These are phyloP conservation scores for Lichtheimia ramosa DNA, from an alignment of 371 early-diverging fungal genomes.

Conservation along the genomic window DNA sequence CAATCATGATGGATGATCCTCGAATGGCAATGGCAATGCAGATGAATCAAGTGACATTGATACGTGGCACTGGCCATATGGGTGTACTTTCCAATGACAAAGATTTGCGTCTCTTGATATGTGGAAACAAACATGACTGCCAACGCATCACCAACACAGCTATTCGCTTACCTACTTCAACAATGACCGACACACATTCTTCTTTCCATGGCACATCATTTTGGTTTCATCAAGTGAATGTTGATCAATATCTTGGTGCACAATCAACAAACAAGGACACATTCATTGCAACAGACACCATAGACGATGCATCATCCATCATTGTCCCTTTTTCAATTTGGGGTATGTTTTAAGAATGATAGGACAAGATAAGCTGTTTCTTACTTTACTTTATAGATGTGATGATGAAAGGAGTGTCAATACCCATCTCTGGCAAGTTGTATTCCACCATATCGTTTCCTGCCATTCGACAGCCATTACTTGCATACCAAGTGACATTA, in stretches of 20 bases:
- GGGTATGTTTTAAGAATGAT: neutral
- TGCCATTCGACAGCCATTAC: constrained; percentile 56
- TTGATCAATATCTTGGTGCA: too few relatives aligned
- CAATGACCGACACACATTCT: constrained; percentile 16
- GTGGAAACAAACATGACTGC: too few relatives aligned
- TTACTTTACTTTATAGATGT: too few relatives aligned
- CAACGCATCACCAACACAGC: neutral
- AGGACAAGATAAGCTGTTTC: too few relatives aligned
- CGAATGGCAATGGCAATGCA: too few relatives aligned
- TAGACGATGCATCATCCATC: neutral
- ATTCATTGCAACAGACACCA: constrained; percentile 4
- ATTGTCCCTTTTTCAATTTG: neutral
- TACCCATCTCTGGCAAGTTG: too few relatives aligned
- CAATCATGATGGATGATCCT: too few relatives aligned
- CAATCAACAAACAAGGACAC: constrained; percentile 8
- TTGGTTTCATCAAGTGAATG: constrained; percentile 10
- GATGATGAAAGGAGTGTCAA: too few relatives aligned
- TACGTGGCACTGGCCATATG: too few relatives aligned
- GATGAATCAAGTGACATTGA: too few relatives aligned
- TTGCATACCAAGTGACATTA: constrained; percentile 56
- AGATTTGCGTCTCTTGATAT: too few relatives aligned
- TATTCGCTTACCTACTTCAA: constrained; percentile 1
- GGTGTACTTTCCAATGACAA: too few relatives aligned
- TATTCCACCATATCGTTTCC: constrained; percentile 25
- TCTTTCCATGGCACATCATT: constrained; percentile 2